phyloP scores from a whole-genome alignment of 23 red algal genomes.

The Gracilaria vermiculophylla region DNA sequence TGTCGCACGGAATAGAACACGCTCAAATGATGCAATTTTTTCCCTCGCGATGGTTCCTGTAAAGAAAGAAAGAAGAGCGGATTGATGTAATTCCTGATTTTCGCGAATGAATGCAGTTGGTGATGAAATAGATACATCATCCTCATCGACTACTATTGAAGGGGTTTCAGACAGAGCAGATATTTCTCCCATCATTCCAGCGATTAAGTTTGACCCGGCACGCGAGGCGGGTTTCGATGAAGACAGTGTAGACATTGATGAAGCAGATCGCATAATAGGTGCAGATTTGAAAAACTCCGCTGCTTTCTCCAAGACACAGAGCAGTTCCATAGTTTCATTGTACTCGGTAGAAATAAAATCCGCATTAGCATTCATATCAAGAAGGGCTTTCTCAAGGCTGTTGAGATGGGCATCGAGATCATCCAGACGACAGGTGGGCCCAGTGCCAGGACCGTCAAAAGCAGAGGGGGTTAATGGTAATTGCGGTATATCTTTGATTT shows the following conservation, averaged over 20 bases:
- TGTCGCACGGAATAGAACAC: constrained; percentile 90
- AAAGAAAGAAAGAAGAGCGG: constrained; percentile 70
- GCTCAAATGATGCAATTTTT: constrained; percentile 77
- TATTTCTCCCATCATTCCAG: constrained; percentile 54
- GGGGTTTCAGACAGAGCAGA: constrained; percentile 49
- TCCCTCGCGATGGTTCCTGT: constrained; percentile 67
- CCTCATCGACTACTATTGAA: constrained; percentile 38
- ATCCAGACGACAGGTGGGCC: constrained; percentile 50
- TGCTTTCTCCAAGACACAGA: constrained; percentile 80
- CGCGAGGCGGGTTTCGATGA: neutral
- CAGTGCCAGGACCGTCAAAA: constrained; percentile 35
- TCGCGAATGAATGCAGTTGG: constrained; percentile 28
- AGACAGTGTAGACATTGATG: neutral
- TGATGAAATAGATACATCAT: constrained; percentile 28
- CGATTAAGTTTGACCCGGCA: constrained; percentile 10
- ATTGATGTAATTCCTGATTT: constrained; percentile 7
- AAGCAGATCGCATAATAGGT: constrained; percentile 17
- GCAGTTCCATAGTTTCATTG: constrained; percentile 75
- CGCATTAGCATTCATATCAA: constrained; percentile 89
- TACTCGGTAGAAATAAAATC: constrained; percentile 73
- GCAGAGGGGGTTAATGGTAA: constrained; percentile 23
- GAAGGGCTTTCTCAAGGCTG: constrained; percentile 73
- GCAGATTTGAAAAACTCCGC: constrained; percentile 75
- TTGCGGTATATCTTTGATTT: constrained; percentile 38
- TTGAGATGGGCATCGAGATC: constrained; percentile 88